These are phyloP conservation scores for Hericium rajendrae DNA, from an alignment of 768 basidiomycete genomes.

Conservation along the genomic window DNA sequence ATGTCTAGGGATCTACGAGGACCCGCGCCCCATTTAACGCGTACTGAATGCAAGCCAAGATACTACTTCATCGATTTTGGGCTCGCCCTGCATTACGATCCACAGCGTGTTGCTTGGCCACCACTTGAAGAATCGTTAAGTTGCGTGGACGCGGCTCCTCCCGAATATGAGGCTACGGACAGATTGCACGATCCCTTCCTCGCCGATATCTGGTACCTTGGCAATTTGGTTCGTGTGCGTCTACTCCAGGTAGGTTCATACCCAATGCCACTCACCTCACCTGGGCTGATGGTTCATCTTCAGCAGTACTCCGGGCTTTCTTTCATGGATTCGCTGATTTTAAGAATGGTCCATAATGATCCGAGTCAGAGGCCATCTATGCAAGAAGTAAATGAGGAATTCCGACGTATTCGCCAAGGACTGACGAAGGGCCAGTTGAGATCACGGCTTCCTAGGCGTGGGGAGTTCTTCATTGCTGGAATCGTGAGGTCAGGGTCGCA, in stretches of 20 bases:
- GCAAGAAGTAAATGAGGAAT: background rate
- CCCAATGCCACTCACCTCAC: too few relatives aligned
- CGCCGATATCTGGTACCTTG: conserved; percentile 14
- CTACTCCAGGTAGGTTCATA: conserved; percentile 5
- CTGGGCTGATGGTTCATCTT: too few relatives aligned
- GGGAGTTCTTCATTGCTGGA: background rate
- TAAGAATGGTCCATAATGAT: background rate
- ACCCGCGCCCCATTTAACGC: conserved; percentile 4
- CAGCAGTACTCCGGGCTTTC: too few relatives aligned
- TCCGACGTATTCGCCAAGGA: background rate
- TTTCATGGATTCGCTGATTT: background rate
- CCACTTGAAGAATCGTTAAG: background rate
- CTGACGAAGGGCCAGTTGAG: background rate
- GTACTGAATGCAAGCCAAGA: conserved; percentile 14
- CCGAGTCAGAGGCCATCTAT: background rate
- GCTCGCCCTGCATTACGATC: conserved; percentile 5
- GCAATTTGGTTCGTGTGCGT: conserved; percentile 10
- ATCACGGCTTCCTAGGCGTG: background rate
- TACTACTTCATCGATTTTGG: conserved; percentile 22
- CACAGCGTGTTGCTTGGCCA: conserved; percentile 5
- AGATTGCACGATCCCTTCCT: conserved; percentile 11
- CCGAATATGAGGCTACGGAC: conserved; percentile 9
- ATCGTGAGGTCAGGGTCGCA: background rate
- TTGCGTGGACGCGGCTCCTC: conserved; percentile 13
- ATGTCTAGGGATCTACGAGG: background rate